phyloP scores from a whole-genome alignment of 345 rosid genomes.

The Noccaea caerulescens region DNA sequence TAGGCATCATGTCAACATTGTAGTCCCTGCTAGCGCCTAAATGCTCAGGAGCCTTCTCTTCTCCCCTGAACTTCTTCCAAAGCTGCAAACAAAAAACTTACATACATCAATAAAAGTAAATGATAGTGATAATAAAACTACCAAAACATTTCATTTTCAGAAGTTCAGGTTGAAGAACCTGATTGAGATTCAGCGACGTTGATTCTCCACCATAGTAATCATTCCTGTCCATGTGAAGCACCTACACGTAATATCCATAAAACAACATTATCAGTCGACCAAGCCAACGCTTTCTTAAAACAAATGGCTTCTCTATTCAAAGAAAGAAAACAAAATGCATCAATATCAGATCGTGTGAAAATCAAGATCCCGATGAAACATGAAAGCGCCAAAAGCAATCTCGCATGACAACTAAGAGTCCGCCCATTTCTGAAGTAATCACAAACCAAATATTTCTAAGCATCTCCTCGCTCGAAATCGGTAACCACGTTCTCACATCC shows the following conservation, averaged over 20 bases:
- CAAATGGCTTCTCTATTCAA: neutral
- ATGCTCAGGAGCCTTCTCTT: slow-evolving; percentile 66
- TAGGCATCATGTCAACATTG: slow-evolving; percentile 92
- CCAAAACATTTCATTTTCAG: neutral
- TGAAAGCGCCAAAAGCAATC: slow-evolving; percentile 16
- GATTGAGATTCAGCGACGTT: slow-evolving; percentile 79
- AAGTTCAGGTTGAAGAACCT: slow-evolving; percentile 50
- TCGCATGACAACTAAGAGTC: neutral
- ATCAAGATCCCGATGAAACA: slow-evolving; percentile 2
- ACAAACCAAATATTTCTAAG: neutral
- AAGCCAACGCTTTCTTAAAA: neutral
- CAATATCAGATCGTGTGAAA: neutral
- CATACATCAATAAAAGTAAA: neutral
- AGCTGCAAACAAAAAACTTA: slow-evolving; percentile 48
- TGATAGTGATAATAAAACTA: neutral
- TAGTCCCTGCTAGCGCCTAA: slow-evolving; percentile 75
- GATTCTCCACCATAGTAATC: slow-evolving; percentile 92
- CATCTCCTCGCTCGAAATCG: neutral
- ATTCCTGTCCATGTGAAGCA: slow-evolving; percentile 83
- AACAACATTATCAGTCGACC: slow-evolving; percentile 1
- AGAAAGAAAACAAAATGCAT: neutral
- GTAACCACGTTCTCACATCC: neutral
- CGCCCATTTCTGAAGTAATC: neutral
- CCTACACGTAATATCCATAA: slow-evolving; percentile 45
- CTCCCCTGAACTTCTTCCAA: slow-evolving; percentile 82